phyloP scores from a whole-genome alignment of 768 basidiomycete genomes.

The Mycena capillaripes region DNA sequence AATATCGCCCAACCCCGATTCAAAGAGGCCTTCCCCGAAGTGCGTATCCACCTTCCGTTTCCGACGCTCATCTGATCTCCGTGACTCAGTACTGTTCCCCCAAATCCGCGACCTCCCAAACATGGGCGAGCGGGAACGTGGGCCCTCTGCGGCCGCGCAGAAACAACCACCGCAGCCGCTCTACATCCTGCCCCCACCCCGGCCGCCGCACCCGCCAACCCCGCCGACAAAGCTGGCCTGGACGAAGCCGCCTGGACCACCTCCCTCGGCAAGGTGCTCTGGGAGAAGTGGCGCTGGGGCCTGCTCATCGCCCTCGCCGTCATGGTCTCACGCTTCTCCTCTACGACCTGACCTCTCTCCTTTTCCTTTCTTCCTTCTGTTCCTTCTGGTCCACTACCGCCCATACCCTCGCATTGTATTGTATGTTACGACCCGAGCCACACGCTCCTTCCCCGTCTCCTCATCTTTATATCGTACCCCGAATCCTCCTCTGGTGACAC shows the following conservation, averaged over 20 bases:
- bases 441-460: conserved; percentile 2
- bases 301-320: conserved; percentile 83
- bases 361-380: background rate
- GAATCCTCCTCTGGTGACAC: background rate
- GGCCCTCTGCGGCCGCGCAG: conserved; percentile 41
- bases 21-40: conserved; percentile 90
- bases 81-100: conserved; percentile 75
- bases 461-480: background rate
- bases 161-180: conserved; percentile 30
- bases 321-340: conserved; percentile 81
- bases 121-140: conserved; percentile 87
- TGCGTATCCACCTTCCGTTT: conserved; percentile 46
- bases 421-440: conserved; percentile 1
- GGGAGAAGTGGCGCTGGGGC: conserved; percentile 91
- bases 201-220: conserved; percentile 9
- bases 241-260: conserved; percentile 64
- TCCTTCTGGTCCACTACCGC: background rate
- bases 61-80: background rate
- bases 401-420: conserved; percentile 2
- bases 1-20: conserved; percentile 87
- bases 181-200: conserved; percentile 22
- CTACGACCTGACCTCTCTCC: conserved; percentile 46
- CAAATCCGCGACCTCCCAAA: conserved; percentile 85
- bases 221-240: conserved; percentile 37
- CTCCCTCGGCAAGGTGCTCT: conserved; percentile 75